Base-by-base conservation (phyloP, 1,284 basidiomycete species). In the Pholiota adiposa region DNA sequence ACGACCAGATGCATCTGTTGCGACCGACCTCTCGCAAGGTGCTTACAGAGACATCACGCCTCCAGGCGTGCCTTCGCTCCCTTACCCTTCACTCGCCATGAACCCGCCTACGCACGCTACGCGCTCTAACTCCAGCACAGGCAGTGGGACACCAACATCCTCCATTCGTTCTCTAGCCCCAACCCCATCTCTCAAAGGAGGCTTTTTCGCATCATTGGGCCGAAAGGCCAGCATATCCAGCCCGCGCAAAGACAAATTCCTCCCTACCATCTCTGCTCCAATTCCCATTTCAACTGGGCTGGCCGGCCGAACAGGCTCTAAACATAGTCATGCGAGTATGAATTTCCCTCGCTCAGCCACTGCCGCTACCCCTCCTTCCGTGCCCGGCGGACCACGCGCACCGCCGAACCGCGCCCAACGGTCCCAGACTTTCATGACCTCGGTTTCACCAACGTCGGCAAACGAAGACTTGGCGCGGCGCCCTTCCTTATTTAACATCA, bases 351-450 rank as follows among this genome's bases (percentile, higher is more conserved):
- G 67, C 14, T 65, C 70, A 6, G 65, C 69, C 36, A 77, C 81
- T 60, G 72, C 84, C 51, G 67, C 73, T 27, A 74, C 62, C 52
- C 73, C 60, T 62, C 88, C 87, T 18, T 76, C 80, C 3, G 80
- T 91, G 1, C 90, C 88, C 0, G 90, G 91, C 29, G 91, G 91
- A 4, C 92, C 91, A 9, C 85, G 90, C 19, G 89, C 90, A 1
- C 83, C 83, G n/a, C 86, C 88, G 4, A 79, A 78, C 54, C 83
- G 86, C 48, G 75, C 85, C 60, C 77, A 81, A 60, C 83, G 89
- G 44, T 84, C 88, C 5, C 86, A 89, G 65, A 90, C 88, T n/a
- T 80, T 86, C 52, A 81, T 86, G 64, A 70, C 83, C 29, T 64
- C 72, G 2, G 62, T 77, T 7, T 72, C 79, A 7, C 73, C 80